Conservation (phyloP, 257 asterid species). For the Solanum sejunctum region DNA sequence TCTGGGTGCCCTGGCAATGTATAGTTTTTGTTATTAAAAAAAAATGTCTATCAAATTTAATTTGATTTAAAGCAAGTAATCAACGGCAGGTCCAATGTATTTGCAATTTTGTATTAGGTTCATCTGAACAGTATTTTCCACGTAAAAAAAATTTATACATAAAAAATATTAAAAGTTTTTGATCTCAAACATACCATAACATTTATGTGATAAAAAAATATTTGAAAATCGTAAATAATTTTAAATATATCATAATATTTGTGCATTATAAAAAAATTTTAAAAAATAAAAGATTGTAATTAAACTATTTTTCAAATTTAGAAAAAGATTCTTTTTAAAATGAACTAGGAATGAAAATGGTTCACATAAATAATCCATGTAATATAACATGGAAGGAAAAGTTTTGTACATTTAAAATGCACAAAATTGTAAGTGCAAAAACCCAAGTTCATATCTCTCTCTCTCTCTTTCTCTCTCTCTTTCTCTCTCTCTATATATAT, state of each 20-base stretch:
- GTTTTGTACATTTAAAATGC: not conserved
- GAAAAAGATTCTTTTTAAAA: not conserved
- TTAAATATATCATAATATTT: not conserved
- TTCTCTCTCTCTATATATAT: not conserved
- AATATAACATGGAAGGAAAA: not conserved
- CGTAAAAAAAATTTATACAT: not conserved
- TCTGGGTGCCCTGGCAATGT: not conserved
- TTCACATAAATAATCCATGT: not conserved
- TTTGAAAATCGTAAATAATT: rapidly evolving
- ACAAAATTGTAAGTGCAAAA: too few relatives aligned
- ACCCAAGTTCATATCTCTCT: not conserved
- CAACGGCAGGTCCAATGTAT: not conserved
- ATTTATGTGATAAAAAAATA: not conserved
- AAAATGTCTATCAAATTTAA: not conserved
- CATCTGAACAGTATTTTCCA: not conserved
- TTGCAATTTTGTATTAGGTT: not conserved
- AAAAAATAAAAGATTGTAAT: too few relatives aligned
- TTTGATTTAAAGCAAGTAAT: not conserved
- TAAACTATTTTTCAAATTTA: not conserved
- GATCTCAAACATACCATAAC: too few relatives aligned
- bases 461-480: too few relatives aligned
- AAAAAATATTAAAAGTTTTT: not conserved
- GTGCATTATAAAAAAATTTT: not conserved
- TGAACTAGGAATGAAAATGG: not conserved
- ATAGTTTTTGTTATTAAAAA: too few relatives aligned